Percentiles rank a stretch among this genome's conserved stretches.
These are phyloP conservation scores for Starmerella stellata DNA, from an alignment of 805 yeast genomes.

Conservation along the genomic window DNA sequence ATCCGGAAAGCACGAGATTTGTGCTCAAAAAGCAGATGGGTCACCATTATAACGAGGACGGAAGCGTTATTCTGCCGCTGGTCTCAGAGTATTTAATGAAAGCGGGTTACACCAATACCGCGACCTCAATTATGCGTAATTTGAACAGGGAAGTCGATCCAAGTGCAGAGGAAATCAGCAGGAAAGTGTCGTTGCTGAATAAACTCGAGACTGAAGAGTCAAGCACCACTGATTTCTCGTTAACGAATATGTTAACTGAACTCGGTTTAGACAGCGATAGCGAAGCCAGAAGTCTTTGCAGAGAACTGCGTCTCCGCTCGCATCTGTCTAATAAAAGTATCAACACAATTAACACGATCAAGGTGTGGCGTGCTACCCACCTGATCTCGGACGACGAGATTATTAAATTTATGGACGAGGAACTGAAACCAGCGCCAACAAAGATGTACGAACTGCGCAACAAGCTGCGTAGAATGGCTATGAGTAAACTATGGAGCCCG, in stretches of 20 bases:
- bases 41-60: no score
- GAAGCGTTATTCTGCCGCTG: no score
- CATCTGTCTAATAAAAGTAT: background rate
- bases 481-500: background rate
- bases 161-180: no score
- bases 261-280: background rate
- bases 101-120: background rate
- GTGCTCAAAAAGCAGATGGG: no score
- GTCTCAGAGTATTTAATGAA: background rate
- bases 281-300: background rate
- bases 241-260: no score
- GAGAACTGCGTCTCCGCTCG: background rate
- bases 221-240: background rate
- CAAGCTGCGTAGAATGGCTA: background rate
- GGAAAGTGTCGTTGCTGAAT: background rate
- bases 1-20: no score
- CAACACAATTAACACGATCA: background rate
- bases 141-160: no score
- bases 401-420: no score
- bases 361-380: background rate
- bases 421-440: no score
- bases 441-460: background rate
- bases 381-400: background rate
- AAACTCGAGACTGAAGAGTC: background rate
- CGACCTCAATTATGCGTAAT: no score